These are phyloP conservation scores for Hibiscus syriacus DNA, from an alignment of 345 rosid species.

Conservation along the genomic window DNA sequence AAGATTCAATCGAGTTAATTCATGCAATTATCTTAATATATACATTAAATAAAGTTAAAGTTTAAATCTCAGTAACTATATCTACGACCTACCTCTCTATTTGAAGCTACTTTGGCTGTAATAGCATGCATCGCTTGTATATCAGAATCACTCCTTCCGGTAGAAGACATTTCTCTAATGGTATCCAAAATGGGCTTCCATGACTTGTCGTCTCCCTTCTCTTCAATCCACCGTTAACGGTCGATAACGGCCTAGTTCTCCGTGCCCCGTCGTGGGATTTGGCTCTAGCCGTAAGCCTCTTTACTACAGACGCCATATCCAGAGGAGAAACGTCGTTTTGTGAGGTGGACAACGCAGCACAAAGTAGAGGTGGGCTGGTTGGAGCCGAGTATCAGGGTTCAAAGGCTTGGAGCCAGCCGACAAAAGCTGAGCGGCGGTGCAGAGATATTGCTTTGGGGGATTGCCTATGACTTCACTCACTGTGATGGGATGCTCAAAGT, in stretches of 20 bases:
- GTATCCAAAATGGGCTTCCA: conserved; percentile 47
- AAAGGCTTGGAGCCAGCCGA: conserved; percentile 20
- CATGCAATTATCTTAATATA: too few relatives aligned
- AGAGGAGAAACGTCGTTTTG: conserved; percentile 30
- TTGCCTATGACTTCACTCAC: conserved; percentile 27
- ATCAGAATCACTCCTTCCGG: conserved; percentile 32
- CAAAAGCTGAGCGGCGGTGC: conserved; percentile 40
- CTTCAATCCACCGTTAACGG: background rate
- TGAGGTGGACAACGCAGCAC: conserved; percentile 31
- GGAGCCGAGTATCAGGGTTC: conserved; percentile 17
- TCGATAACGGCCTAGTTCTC: background rate
- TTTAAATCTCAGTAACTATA: too few relatives aligned
- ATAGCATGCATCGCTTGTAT: conserved; percentile 18
- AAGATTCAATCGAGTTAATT: too few relatives aligned
- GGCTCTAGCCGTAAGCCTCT: conserved; percentile 35
- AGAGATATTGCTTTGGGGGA: conserved; percentile 21
- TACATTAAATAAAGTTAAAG: too few relatives aligned
- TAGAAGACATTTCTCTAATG: conserved; percentile 37
- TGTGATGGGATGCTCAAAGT: conserved; percentile 28
- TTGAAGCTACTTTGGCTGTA: background rate
- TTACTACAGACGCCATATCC: conserved; percentile 26
- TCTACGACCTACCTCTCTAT: background rate
- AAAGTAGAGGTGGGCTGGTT: conserved; percentile 38
- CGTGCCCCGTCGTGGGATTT: background rate
- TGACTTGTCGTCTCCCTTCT: background rate